Evolutionary conservation across 2,329 filamentous ascomycete species (phyloP), one percentile per base, ranked within the genome.

Genomic region (Capronia coronata): DNA sequence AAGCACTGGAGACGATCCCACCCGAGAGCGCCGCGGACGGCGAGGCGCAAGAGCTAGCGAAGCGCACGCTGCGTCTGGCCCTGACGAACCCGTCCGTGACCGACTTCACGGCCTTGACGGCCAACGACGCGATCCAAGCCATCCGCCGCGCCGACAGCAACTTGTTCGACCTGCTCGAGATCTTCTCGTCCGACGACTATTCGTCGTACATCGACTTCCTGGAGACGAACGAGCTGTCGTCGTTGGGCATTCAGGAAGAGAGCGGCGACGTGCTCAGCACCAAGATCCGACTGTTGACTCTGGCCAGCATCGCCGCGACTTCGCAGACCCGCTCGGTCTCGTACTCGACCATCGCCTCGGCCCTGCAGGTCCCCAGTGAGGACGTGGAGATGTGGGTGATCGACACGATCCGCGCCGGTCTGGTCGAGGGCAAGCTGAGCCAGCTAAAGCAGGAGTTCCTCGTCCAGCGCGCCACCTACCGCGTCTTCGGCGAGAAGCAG

Each of bases 321-420:
- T 85, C 85, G 18, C 84, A 86, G 54, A 87, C 82, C 63, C 86
- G 91, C 64, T 88, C 93, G 64, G 84, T 98, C 46, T 84, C 91
- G 54, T 98, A 98, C 72, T 76, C 78, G 59, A 80, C 80, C 64
- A 96, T 98, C 65, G 80, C 86, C 58, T 84, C 84, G 65, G 85
- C 88, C 4, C 81, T 98, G 40, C 85, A 93, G 70, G 83, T 98
- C 48, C 82, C 87, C 39, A 66, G 73, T 40, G 83, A 86, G 57
- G 88, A 97, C 57, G 88, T 97, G 35, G 93, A 98, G 77, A 86
- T 91, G 78, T 98, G 93, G 93, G 88, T 94, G 60, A 98, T 98
- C 64, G 93, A 98, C 68, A 90, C 94, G 61, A 96, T 98, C 71
- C 87, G 93, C 60, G 88, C 90, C 41, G 89, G 90, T 27, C 82